phyloP scores from a whole-genome alignment of 176 grass and related monocot species.

The Puya raimondii region DNA sequence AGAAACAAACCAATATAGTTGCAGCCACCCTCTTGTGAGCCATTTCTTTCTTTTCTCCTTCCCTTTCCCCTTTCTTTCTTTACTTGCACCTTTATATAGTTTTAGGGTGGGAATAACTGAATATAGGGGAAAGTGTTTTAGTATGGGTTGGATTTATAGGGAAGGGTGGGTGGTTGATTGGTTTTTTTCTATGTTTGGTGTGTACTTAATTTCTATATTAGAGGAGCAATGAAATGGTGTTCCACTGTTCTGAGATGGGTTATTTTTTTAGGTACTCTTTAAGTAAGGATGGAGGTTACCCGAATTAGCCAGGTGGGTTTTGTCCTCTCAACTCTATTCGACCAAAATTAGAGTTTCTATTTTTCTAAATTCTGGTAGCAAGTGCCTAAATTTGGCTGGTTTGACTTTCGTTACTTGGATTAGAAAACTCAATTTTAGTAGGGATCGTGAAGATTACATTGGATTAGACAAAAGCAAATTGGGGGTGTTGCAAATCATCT shows the following conservation, averaged over 20 bases:
- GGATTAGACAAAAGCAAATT: too few relatives aligned
- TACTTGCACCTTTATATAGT: neutral
- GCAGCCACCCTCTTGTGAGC: neutral
- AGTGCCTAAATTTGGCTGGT: neutral
- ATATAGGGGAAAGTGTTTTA: neutral
- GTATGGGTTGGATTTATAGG: neutral
- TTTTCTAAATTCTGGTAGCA: neutral
- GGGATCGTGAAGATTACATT: too few relatives aligned
- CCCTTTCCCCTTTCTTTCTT: neutral
- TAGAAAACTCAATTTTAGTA: too few relatives aligned
- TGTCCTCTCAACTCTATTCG: neutral
- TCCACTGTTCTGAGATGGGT: neutral
- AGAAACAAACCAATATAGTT: neutral
- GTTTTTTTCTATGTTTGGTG: neutral
- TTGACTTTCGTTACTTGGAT: too few relatives aligned
- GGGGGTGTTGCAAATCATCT: too few relatives aligned
- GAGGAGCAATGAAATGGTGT: neutral
- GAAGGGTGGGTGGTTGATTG: neutral
- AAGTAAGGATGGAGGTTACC: neutral
- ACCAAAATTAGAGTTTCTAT: neutral
- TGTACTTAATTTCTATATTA: neutral
- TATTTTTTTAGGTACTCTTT: neutral
- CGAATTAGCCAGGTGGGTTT: neutral
- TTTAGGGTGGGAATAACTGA: neutral
- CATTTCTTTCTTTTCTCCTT: neutral